Conservation (phyloP, 495 filamentous ascomycete genomes). For the Gamarada debralockiae region DNA sequence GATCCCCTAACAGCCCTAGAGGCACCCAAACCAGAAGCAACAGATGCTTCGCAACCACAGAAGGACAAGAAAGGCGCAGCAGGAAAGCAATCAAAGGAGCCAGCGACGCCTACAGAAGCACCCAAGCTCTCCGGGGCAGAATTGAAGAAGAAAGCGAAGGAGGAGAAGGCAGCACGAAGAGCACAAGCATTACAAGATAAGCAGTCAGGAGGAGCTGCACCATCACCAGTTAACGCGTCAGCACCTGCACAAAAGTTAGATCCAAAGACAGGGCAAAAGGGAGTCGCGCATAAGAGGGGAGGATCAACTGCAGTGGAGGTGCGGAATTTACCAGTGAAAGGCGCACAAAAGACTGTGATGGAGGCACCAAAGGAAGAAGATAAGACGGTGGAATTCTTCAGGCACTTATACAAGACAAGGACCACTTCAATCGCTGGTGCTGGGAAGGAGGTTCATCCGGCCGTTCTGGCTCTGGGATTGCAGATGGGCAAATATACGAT, state of each 20-base stretch:
- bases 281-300: slow-evolving; percentile 27
- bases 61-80: not conserved
- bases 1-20: not conserved
- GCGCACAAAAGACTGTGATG: slow-evolving; percentile 24
- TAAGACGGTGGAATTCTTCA: slow-evolving; percentile 75
- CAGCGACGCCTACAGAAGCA: slow-evolving; percentile 21
- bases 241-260: slow-evolving; percentile 32
- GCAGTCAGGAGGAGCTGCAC: slow-evolving; percentile 20
- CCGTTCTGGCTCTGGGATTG: slow-evolving; percentile 78
- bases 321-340: slow-evolving; percentile 28
- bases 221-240: slow-evolving; percentile 4
- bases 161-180: slow-evolving; percentile 71
- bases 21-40: not conserved
- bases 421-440: slow-evolving; percentile 70
- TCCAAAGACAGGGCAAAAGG: slow-evolving; percentile 28
- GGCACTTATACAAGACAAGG: slow-evolving; percentile 78
- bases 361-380: slow-evolving; percentile 50
- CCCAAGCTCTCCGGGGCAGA: slow-evolving; percentile 60
- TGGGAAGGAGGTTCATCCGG: slow-evolving; percentile 85
- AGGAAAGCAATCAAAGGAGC: slow-evolving; percentile 26
- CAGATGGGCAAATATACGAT: slow-evolving; percentile 88
- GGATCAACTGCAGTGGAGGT: slow-evolving; percentile 25
- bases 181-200: slow-evolving; percentile 51
- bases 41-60: not conserved
- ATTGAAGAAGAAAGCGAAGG: slow-evolving; percentile 73